Base-by-base conservation (phyloP, 2,329 filamentous ascomycete species). In the Aspergillus arachidicola region DNA sequence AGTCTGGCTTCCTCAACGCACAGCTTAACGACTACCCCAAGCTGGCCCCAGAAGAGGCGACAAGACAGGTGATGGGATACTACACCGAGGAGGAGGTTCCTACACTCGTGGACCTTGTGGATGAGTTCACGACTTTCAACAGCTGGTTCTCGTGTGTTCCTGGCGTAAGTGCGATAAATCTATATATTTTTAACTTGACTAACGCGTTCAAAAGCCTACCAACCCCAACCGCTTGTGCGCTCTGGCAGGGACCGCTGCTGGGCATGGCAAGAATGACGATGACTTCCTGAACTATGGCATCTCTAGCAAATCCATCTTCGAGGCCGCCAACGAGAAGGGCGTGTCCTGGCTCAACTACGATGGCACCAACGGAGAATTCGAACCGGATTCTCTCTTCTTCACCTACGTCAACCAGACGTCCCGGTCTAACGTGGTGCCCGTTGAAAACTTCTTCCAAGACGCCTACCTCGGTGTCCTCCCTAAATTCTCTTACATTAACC, bases 101-200 rank as follows among this genome's bases (percentile, higher is more conserved):
- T 1, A 76, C 81, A 57, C 72, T 82, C 57, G 79, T 76, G 23
- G 61, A 72, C 9, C 65, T 82, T 63, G 73, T 75, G 34, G 73
- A 82, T 59, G 78, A 81, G 64, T 82, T 76, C 61, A 68, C 75
- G 14, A 78, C 77, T 12, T 82, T 82, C 60, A 81, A 82, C 73
- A 74, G 79, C 71, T 82, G 80, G 80, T 76, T 80, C 69, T 80
- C 78, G 43, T 77, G 76, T 60, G 68, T 80, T 21, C 77, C 78
- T 2, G 80, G 80, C 6, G 79, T 81, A 72, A 70, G 78, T 77
- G 9, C 2, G n/a, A n/a, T 48, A 10, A 12, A 19, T 34, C 4
- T 11, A 2, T 23, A 51, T 9, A 4, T 1, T 23, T 6, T n/a
- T 43, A 28, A 36, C 26, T 21, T 43, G 3, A 19, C 26, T 59